Percentiles rank a stretch among this genome's conserved stretches.
Conservation (phyloP, 495 filamentous ascomycete species). For the Podospora appendiculata region DNA sequence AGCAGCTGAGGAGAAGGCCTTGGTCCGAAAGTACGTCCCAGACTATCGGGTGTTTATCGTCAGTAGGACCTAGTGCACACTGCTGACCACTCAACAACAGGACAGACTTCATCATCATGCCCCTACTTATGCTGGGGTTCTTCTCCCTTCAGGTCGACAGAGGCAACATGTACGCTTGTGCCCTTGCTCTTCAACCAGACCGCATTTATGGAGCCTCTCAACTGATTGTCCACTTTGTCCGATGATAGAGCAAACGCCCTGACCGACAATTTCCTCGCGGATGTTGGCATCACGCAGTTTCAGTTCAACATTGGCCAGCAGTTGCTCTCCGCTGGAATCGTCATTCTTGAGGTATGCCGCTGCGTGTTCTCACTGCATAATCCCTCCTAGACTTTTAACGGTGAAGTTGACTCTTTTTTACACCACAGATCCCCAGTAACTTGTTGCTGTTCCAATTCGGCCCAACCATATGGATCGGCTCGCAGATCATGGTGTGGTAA, state of each 20-base stretch:
- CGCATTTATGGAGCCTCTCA: neutral
- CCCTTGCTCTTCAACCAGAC: neutral
- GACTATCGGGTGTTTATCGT: neutral
- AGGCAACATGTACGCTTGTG: conserved; percentile 22
- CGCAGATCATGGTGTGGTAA: conserved; percentile 47
- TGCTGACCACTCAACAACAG: conserved; percentile 14
- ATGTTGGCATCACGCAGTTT: conserved; percentile 47
- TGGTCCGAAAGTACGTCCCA: conserved; percentile 24
- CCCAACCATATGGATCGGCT: conserved; percentile 45
- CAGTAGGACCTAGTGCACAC: too few species aligned
- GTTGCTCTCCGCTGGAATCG: conserved; percentile 48
- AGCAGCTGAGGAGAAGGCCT: conserved; percentile 25
- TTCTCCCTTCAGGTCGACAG: conserved; percentile 52
- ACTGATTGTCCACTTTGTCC: too few species aligned
- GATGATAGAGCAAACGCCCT: conserved; percentile 18
- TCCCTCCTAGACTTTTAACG: neutral
- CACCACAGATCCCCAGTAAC: conserved; percentile 43
- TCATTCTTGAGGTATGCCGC: conserved; percentile 37
- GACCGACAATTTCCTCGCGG: conserved; percentile 36
- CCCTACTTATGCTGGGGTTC: conserved; percentile 47
- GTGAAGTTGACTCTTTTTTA: neutral
- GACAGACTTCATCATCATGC: conserved; percentile 43
- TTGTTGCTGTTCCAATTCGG: conserved; percentile 48
- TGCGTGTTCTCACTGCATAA: neutral
- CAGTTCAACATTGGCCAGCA: conserved; percentile 53